Base-by-base conservation (phyloP, 805 yeast species). In the Kuraishia hungarica region DNA sequence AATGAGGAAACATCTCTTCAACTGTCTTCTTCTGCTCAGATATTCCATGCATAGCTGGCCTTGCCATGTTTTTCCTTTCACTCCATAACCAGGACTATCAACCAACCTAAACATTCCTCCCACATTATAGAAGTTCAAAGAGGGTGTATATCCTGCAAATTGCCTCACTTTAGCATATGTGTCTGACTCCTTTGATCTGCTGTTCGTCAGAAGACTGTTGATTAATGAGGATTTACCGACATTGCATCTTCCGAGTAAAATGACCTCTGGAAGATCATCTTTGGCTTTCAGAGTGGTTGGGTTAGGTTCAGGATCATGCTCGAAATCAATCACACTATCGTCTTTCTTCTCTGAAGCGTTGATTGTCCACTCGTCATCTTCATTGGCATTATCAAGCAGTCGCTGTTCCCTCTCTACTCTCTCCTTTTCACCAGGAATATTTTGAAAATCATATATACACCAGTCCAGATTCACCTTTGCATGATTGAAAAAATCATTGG, bases 1-100 rank as follows among this genome's bases (percentile, higher is more conserved):
- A 19, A 91, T 68, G 11, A 91, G 63, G 59, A 79, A 89, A 1
- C 83, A 83, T 51, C 83, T 75, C 29, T 78, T 71, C 22, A 91
- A 70, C 35, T 75, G 79, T 54, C 72, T 67, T 52, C 94, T 71
- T 22, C 77, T 71, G 26, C 71, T 69, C 7, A 92, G 67, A 63
- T 89, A 91, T 39, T 82, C 80, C 62, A 82, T 63, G 1, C 87
- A 86, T 28, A 84, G 75, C 48, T 79, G 71, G 1, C 97, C 97
- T 65, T 92, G 97, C 60, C 74, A 70, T 8, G 62, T 64, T 17
- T 76, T 77, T 19, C 96, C 91, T 58, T 77, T 81, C 47, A 70
- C 77, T 1, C 98, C 98, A 66, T 92, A 92, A 0, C 98, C 98
- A 0, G 98, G 98, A 23, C 90, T 79, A 65, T 92, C 98, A 1